Evolutionary conservation across 257 asterid species (phyloP).

Genomic region (Hygrophila difformis): DNA sequence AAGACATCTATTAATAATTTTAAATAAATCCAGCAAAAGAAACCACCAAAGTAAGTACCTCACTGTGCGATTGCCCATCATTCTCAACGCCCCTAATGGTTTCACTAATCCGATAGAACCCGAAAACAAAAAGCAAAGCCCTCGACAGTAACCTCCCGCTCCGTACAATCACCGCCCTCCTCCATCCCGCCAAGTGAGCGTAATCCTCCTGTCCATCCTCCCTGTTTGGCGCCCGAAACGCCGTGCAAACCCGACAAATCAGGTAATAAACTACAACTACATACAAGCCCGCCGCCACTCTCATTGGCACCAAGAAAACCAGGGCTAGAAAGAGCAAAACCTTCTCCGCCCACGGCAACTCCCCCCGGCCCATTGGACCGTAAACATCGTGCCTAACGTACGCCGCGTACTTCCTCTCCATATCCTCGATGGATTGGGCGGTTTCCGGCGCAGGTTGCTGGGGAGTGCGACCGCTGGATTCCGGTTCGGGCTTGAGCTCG

Average conservation of each 20-base stretch:
- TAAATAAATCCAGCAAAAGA: neutral
- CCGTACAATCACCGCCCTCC: slow-evolving; percentile 60
- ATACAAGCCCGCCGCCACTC: slow-evolving; percentile 42
- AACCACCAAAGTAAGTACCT: slow-evolving; percentile 28
- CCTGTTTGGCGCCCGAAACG: slow-evolving; percentile 46
- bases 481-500: slow-evolving; percentile 46
- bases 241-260: slow-evolving; percentile 77
- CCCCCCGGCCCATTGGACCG: slow-evolving; percentile 73
- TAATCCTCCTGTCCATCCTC: slow-evolving; percentile 94
- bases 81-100: slow-evolving; percentile 16
- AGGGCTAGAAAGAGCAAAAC: slow-evolving; percentile 45
- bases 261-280: slow-evolving; percentile 55
- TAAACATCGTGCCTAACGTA: slow-evolving; percentile 64
- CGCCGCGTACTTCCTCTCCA: slow-evolving; percentile 67
- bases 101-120: slow-evolving; percentile 67
- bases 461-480: slow-evolving; percentile 52
- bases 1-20: neutral
- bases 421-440: slow-evolving; percentile 40
- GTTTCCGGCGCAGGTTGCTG: slow-evolving; percentile 36
- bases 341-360: slow-evolving; percentile 52
- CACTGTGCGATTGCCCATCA: slow-evolving; percentile 21
- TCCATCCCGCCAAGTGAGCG: slow-evolving; percentile 85
- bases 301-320: slow-evolving; percentile 52
- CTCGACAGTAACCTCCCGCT: slow-evolving; percentile 63
- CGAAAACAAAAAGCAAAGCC: slow-evolving; percentile 59